Conservation (phyloP, 2,329 filamentous ascomycete species). For the Monilinia polystroma region DNA sequence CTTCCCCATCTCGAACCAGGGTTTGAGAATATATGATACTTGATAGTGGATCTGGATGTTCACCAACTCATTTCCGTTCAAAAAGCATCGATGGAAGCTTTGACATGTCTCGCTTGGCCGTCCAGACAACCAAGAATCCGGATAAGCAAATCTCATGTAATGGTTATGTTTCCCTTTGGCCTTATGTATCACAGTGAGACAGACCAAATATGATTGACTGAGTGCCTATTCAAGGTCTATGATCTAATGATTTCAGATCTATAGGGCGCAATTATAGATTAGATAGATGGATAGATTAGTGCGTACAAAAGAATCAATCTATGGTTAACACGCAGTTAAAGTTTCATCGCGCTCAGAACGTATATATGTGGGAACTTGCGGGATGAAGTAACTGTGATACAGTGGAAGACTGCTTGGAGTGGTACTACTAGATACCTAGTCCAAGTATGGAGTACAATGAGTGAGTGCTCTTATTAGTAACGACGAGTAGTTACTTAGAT, state of each 20-base stretch:
- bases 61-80: conserved; percentile 5
- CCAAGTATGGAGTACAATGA: not conserved
- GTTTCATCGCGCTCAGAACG: not conserved
- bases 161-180: not conserved
- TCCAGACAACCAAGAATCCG: conserved; percentile 6
- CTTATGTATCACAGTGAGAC: not conserved
- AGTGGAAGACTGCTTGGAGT: too few relatives aligned
- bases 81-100: conserved; percentile 12
- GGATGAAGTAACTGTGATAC: conserved; percentile 9
- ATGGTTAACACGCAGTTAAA: not conserved
- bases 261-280: not conserved
- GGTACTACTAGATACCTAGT: not conserved
- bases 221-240: not conserved
- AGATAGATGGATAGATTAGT: not conserved
- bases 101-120: conserved; percentile 13
- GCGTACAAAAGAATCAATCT: not conserved
- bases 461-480: too few relatives aligned
- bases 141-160: not conserved
- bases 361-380: not conserved
- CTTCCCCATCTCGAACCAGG: conserved; percentile 19
- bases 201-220: conserved; percentile 2
- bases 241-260: not conserved
- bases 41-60: conserved; percentile 16
- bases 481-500: not conserved
- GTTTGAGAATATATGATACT: conserved; percentile 3